Conservation (phyloP, 257 asterid genomes). For the Primulina tabacum region DNA sequence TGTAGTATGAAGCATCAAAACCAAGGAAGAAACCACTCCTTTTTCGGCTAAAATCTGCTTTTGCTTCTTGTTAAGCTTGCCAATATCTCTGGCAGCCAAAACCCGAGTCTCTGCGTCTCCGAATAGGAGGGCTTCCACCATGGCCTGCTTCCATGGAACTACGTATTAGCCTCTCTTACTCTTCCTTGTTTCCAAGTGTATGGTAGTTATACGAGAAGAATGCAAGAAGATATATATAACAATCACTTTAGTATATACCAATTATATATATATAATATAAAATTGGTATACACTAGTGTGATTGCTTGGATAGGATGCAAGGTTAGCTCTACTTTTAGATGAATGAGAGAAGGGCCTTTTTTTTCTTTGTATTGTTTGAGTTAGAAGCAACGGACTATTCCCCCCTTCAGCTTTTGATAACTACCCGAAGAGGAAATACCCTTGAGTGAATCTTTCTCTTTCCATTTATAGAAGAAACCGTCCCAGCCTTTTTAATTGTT, state of each 20-base stretch:
- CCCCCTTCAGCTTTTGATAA: constrained; percentile 31
- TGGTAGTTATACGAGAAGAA: background rate
- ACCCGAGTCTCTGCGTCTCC: constrained; percentile 54
- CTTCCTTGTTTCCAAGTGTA: constrained; percentile 2
- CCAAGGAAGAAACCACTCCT: constrained; percentile 50
- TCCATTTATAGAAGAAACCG: constrained; percentile 44
- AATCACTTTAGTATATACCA: too few species aligned
- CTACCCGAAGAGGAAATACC: constrained; percentile 41
- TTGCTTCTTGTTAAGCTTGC: constrained; percentile 42
- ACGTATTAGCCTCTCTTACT: constrained; percentile 19
- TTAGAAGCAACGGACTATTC: constrained; percentile 64
- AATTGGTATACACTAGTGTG: constrained; percentile 6
- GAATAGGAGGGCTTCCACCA: constrained; percentile 64
- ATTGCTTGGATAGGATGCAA: constrained; percentile 70
- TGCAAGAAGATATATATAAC: background rate
- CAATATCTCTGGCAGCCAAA: constrained; percentile 53
- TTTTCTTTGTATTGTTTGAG: constrained; percentile 47
- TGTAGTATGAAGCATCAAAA: constrained; percentile 47
- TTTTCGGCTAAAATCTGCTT: constrained; percentile 52
- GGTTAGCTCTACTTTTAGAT: constrained; percentile 30
- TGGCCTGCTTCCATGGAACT: constrained; percentile 44
- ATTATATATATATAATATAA: background rate
- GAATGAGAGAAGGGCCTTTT: constrained; percentile 18
- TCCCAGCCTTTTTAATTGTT: constrained; percentile 14
- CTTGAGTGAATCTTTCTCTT: constrained; percentile 38